These are phyloP conservation scores for Quercus rubra DNA, from an alignment of 306 rosid genomes.

Conservation along the genomic window DNA sequence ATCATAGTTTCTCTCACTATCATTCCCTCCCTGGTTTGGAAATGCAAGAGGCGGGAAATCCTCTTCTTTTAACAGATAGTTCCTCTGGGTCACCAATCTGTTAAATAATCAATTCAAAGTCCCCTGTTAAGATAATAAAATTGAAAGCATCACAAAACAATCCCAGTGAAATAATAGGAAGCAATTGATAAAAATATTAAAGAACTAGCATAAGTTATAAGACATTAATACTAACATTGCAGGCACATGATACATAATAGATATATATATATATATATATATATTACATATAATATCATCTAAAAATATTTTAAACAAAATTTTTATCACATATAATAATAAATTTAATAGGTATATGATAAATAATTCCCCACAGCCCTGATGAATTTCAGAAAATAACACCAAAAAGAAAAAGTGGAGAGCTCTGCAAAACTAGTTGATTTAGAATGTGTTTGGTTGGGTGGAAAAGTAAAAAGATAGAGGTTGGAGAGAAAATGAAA, in stretches of 20 bases:
- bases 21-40: slow-evolving; percentile 27
- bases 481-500: too few species aligned
- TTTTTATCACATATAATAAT: too few species aligned
- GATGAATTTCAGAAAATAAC: neutral
- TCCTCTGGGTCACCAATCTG: slow-evolving; percentile 36
- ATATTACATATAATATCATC: too few species aligned
- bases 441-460: neutral
- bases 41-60: slow-evolving; percentile 29
- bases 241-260: too few species aligned
- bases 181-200: neutral
- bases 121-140: slow-evolving; percentile 42
- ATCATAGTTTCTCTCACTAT: slow-evolving; percentile 23
- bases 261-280: too few species aligned
- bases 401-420: neutral
- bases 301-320: too few species aligned
- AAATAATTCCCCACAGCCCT: too few species aligned
- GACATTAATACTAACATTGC: neutral
- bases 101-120: slow-evolving; percentile 32
- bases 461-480: too few species aligned
- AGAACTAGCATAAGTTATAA: neutral
- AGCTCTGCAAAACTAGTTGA: neutral
- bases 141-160: slow-evolving; percentile 26
- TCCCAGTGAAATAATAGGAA: slow-evolving; percentile 5
- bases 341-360: too few species aligned
- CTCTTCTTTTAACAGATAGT: slow-evolving; percentile 37